Evolutionary conservation across 371 early-diverging fungal genomes (phyloP).

Genomic region (Rhizopus arrhizus): DNA sequence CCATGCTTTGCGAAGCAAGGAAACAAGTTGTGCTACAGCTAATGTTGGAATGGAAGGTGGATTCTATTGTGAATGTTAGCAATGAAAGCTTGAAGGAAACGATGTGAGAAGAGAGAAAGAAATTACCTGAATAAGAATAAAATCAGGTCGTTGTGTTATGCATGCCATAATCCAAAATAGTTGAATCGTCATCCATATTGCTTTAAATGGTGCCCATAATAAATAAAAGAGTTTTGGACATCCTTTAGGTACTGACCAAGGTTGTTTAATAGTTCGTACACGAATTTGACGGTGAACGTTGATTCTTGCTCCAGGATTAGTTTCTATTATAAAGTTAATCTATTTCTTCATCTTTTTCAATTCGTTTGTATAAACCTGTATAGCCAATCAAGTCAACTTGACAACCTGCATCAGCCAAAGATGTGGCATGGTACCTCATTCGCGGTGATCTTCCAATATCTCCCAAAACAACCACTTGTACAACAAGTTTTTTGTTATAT

Average conservation of each 20-base stretch:
- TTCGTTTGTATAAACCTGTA: constrained; percentile 44
- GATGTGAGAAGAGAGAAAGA: background rate
- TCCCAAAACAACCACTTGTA: constrained; percentile 82
- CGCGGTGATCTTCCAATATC: constrained; percentile 95
- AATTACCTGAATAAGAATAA: constrained; percentile 79
- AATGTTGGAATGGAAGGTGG: constrained; percentile 96
- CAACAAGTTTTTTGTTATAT: constrained; percentile 34
- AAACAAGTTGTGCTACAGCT: constrained; percentile 68
- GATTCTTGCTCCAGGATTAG: constrained; percentile 42
- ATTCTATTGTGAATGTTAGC: constrained; percentile 63
- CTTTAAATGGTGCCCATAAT: constrained; percentile 70
- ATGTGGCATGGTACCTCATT: constrained; percentile 92
- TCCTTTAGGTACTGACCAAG: constrained; percentile 58
- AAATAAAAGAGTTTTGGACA: constrained; percentile 57
- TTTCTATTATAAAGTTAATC: constrained; percentile 31
- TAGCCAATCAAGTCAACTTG: constrained; percentile 87
- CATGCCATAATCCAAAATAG: constrained; percentile 53
- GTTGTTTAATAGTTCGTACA: constrained; percentile 42
- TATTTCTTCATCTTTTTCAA: background rate
- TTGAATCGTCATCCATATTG: constrained; percentile 43
- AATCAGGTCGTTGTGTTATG: constrained; percentile 57
- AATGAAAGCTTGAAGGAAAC: too few species aligned
- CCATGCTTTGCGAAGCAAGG: constrained; percentile 60
- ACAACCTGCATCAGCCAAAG: constrained; percentile 72
- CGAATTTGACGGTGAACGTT: constrained; percentile 46